phyloP scores from a whole-genome alignment of 306 rosid genomes.

The Glycine tomentella region DNA sequence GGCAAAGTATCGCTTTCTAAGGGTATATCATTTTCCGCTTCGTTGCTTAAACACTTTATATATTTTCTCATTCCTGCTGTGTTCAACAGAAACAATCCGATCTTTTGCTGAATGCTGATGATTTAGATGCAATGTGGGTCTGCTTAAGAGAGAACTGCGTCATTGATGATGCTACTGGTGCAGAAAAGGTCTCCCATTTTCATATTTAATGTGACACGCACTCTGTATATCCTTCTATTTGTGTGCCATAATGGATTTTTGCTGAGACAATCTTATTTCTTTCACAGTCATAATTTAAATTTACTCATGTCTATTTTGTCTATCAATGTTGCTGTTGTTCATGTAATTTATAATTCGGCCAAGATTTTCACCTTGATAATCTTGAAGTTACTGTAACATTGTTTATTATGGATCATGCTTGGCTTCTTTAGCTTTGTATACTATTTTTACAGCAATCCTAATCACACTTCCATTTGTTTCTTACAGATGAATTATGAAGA shows the following conservation, averaged over 20 bases:
- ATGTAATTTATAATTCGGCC: slow-evolving; percentile 12
- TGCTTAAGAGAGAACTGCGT: slow-evolving; percentile 98
- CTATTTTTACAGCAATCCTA: slow-evolving; percentile 37
- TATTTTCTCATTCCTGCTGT: slow-evolving; percentile 23
- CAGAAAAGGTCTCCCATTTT: slow-evolving; percentile 77
- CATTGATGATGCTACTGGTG: slow-evolving; percentile 96
- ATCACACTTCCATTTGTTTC: slow-evolving; percentile 49
- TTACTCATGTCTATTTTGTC: slow-evolving; percentile 5
- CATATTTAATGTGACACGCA: no score
- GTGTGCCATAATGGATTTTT: slow-evolving; percentile 16
- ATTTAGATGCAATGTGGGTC: slow-evolving; percentile 98
- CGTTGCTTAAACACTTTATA: slow-evolving; percentile 25
- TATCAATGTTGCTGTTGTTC: slow-evolving; percentile 31
- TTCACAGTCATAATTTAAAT: slow-evolving; percentile 27
- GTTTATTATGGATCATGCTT: slow-evolving; percentile 1
- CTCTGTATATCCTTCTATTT: background rate
- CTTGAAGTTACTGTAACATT: background rate
- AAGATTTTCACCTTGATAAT: slow-evolving; percentile 10
- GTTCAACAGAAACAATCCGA: slow-evolving; percentile 93
- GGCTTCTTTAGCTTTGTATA: slow-evolving; percentile 34
- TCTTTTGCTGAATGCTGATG: slow-evolving; percentile 96
- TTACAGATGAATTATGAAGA: slow-evolving; percentile 98
- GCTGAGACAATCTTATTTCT: slow-evolving; percentile 10
- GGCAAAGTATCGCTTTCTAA: slow-evolving; percentile 89
- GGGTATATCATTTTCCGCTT: slow-evolving; percentile 53